Evolutionary conservation across 2,329 filamentous ascomycete species (phyloP), one percentile per base, ranked within the genome.

Genomic region (Dissoconium aciculare): DNA sequence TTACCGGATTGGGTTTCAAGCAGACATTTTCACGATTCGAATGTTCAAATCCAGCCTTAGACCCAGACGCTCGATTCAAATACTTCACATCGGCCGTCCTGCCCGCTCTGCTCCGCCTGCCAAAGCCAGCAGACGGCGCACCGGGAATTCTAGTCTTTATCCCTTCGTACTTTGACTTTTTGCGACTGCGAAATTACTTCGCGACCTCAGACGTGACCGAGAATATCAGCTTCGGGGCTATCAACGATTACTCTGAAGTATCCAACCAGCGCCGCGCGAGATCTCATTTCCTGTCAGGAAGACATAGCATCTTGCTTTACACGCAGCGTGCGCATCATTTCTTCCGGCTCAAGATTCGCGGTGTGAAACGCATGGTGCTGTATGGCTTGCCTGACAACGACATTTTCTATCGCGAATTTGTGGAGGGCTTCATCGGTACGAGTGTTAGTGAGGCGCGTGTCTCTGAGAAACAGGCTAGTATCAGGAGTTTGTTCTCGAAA

Each of bases 261-360:
- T 69, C 74, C 5, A 83, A 92, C 41, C 77, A 84, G 16, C 77
- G 82, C 25, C 74, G 87, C 23, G 83, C 87, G 5, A 69, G 87
- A 14, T 85, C 80, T 9, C 81, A 94, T 52, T 95, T 98, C 57
- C 61, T 83, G 41, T 78, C 64, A 23, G 89, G 85, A 4, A 68
- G 84, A 11, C 80, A 94, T 51, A 73, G 73, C 12, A 68, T 95
- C 11, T 58, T 98, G 23, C 63, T 98, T 11, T 98, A 95, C 58
- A 91, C 85, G 2, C 87, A 92, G 54, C 75, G 89, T 36, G 81
- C 85, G n/a, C 89, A 98, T 57, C 89, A 98, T 56, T 95, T 95
- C 64, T 74, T 83, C 29, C 69, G 89, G n/a, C 84, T 89, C 50
- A 69, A 71, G 42, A 66, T 98, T 32, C 69, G 73, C 19, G 89